phyloP scores from a whole-genome alignment of 129 eudicot genomes.

The Pittosporum tobira region DNA sequence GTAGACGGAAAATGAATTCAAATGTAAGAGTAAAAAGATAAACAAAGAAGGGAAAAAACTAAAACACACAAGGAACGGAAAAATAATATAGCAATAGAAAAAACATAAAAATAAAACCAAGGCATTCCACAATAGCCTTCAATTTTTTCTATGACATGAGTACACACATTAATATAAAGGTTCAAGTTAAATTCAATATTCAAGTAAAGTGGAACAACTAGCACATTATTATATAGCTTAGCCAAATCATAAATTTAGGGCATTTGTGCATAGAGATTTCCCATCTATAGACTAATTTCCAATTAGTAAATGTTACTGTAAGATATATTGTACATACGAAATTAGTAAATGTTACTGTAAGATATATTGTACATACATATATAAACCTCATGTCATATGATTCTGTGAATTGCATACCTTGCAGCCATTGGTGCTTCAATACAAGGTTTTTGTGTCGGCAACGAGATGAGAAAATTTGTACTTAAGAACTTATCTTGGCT shows the following conservation, averaged over 20 bases:
- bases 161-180: background rate
- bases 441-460: conserved; percentile 57
- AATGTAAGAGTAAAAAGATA: no score
- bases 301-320: no score
- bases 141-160: background rate
- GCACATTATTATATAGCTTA: background rate
- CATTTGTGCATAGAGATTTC: background rate
- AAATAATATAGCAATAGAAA: background rate
- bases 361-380: background rate
- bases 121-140: background rate
- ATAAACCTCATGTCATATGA: background rate
- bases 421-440: conserved; percentile 40
- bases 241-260: background rate
- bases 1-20: no score
- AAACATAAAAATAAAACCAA: background rate
- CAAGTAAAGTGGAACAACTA: background rate
- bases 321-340: no score
- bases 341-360: no score
- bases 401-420: conserved; percentile 33
- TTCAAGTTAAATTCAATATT: no score
- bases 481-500: conserved; percentile 51
- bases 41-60: no score
- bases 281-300: no score
- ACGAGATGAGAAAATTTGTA: conserved; percentile 58
- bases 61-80: background rate